A percentile compares a stretch with the other conserved stretches of the same genome.
phyloP scores from a whole-genome alignment of 306 rosid genomes.

The Quercus mongolica region DNA sequence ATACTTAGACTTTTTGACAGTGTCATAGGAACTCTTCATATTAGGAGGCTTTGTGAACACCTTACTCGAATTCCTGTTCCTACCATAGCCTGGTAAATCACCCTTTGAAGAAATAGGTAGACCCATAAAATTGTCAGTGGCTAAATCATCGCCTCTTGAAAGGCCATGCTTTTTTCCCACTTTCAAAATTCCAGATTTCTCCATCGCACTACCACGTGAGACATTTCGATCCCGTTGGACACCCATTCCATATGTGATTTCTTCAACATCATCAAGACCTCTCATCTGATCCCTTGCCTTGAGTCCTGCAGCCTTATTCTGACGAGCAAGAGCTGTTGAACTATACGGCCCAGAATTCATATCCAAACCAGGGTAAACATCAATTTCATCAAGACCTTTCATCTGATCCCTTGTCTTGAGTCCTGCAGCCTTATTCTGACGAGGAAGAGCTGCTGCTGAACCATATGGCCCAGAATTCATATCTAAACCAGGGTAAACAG shows the following conservation, averaged over 20 bases:
- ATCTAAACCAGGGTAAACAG: conserved; percentile 51
- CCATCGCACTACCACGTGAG: conserved; percentile 37
- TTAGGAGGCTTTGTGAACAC: conserved; percentile 50
- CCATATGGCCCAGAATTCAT: conserved; percentile 56
- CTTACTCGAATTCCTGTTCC: conserved; percentile 43
- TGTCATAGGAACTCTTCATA: conserved; percentile 45
- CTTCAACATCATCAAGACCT: conserved; percentile 50
- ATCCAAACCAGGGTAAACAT: conserved; percentile 46
- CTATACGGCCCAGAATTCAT: conserved; percentile 55
- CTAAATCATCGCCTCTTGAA: conserved; percentile 50
- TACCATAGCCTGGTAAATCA: conserved; percentile 47
- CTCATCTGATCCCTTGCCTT: conserved; percentile 57
- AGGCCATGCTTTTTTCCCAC: conserved; percentile 57
- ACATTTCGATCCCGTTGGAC: conserved; percentile 45
- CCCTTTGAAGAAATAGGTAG: conserved; percentile 57
- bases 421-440: conserved; percentile 38
- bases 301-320: conserved; percentile 41
- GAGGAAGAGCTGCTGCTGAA: conserved; percentile 50
- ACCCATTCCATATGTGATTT: conserved; percentile 44
- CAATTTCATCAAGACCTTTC: too few relatives aligned
- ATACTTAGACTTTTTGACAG: conserved; percentile 52
- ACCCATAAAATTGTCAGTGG: conserved; percentile 46
- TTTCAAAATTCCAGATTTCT: conserved; percentile 51
- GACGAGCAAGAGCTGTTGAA: conserved; percentile 47
- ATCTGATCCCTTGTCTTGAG: too few relatives aligned